Base-by-base conservation (phyloP, 345 rosid species). In the Brassica incana region DNA sequence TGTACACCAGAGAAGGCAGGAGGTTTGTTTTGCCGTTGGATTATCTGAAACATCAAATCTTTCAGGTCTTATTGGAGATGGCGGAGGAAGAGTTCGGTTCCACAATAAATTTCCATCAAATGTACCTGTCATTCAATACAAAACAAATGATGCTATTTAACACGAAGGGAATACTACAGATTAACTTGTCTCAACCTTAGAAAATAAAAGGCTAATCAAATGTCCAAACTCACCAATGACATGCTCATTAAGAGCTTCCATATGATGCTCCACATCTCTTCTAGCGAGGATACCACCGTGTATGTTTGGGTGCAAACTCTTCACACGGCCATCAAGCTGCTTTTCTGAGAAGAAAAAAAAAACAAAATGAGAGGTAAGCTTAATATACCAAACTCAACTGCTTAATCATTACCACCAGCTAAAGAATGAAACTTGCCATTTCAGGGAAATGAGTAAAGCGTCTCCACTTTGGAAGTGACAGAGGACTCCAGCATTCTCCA, bases 271-370 rank as follows among this genome's bases (percentile, higher is more conserved):
- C 83, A 86, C 87, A 75, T 93, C 97, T 80, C 98, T 88, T 82
- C 90, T 86, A 70, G 98, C 97, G 33, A 95, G 95, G 85, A 95
- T 95, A 67, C 96, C 98, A 20, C 97, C 99, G 30, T 95, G 99
- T 73, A 90, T 83, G 67, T 81, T 86, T 67, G 99, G 98, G 84
- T 95, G 98, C 78, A 95, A 85, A 16, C 97, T 95, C 83, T 95
- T 93, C 60, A 93, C 92, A 75, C 97, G 93, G 54, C 99, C 99
- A 75, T 93, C 99, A 72, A 93, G 94, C 99, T 95, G 94, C 98
- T 95, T 36, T 66, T 4, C 0, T 0, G 69, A 66, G 35, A 48
- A 59, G 48, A 1, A 60, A 27, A 27, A 20, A 27, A 48, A 65
- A 25, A 5, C 50, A 66, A 62, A 77, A 25, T 0, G 5, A 72